These are phyloP conservation scores for Caryopteris hybrid DNA, from an alignment of 305 asterid species.

Conservation along the genomic window DNA sequence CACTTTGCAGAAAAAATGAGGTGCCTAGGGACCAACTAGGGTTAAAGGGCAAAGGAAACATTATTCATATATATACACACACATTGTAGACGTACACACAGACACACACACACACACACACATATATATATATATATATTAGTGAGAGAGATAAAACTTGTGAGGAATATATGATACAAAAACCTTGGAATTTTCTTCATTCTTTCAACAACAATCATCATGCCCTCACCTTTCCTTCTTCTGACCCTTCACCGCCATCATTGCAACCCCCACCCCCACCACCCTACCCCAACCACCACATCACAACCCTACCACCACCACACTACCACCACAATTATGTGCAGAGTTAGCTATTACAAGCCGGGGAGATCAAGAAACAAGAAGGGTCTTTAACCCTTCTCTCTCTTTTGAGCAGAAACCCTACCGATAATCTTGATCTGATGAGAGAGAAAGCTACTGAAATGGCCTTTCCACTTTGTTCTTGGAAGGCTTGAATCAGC, in stretches of 20 bases:
- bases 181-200: slow-evolving; percentile 23
- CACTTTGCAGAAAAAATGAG: not conserved
- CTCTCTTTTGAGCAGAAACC: slow-evolving; percentile 12
- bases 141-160: not conserved
- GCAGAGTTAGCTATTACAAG: not conserved
- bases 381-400: not conserved
- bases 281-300: slow-evolving; percentile 6
- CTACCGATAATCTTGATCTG: slow-evolving; percentile 15
- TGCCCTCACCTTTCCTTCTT: slow-evolving; percentile 31
- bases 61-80: slow-evolving; percentile 19
- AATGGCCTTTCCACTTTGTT: slow-evolving; percentile 10
- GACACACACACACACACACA: too few species aligned
- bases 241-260: slow-evolving; percentile 26
- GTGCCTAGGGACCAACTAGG: slow-evolving; percentile 21
- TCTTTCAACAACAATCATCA: slow-evolving; percentile 31
- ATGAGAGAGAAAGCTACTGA: slow-evolving; percentile 3
- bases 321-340: slow-evolving; percentile 6
- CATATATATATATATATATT: too few species aligned
- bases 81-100: too few species aligned
- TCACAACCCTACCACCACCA: slow-evolving; percentile 11
- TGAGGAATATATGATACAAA: slow-evolving; percentile 21
- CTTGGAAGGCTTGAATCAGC: slow-evolving; percentile 12
- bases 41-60: slow-evolving; percentile 12
- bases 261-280: slow-evolving; percentile 26
- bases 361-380: slow-evolving; percentile 12